Evolutionary conservation across 2,329 filamentous ascomycete species (phyloP), one percentile per base, ranked within the genome.

Genomic region (Epichloe sibirici): DNA sequence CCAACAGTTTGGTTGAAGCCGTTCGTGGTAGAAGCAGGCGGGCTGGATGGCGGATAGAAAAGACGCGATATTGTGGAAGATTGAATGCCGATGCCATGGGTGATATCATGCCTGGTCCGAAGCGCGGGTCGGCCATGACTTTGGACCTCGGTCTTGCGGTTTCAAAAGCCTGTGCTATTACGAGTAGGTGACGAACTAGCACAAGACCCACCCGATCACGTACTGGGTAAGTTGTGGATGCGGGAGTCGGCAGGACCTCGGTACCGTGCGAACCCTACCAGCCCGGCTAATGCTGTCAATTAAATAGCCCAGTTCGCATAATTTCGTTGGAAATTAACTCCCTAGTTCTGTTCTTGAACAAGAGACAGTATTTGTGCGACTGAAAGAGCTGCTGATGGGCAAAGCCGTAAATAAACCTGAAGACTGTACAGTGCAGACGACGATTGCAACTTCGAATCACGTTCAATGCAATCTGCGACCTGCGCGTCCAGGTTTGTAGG

Each of bases 71-170:
- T n/a, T 3, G 34, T 38, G 17, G 46, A 46, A 31, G 28, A 12
- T 38, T 5, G 12, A 15, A 12, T 6, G 31, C 21, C 40, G 23
- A n/a, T 28, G 31, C 40, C 17, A 28, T 45, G 49, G 25, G 21
- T 45, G 31, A 38, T 51, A 51, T 51, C 39, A 38, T 45, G 39
- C 45, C 17, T 49, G 17, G 46, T 39, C 35, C 46, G 46, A 35
- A 21, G 28, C 25, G n/a, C 37, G 45, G 50, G 45, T 42, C 39
- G 31, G 51, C 25, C 23, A 37, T 53, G 21, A n/a, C 28, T 44
- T 51, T 54, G 49, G 45, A 54, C 53, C 53, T 54, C 53, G 49
- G 53, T 46, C 45, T 21, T 46, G 40, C 25, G 49, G 40, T 37
- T 35, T 31, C 31, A 23, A 7, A 39, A 44, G 44, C 52, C 39